phyloP scores from a whole-genome alignment of 1,284 basidiomycete species.

The Puccinia coronata region DNA sequence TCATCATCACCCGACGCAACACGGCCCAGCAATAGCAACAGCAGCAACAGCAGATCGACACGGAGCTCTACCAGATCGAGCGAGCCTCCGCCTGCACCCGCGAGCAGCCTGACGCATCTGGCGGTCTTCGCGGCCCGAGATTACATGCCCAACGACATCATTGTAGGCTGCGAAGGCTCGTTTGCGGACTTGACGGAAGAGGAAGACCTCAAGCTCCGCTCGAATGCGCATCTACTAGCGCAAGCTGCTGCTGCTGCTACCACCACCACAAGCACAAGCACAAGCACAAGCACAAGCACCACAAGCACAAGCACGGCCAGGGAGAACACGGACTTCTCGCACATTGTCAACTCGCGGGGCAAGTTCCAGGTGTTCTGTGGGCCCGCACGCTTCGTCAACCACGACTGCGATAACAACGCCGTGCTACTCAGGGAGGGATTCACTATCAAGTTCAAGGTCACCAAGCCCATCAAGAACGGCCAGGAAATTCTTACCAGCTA shows the following conservation, averaged over 20 bases:
- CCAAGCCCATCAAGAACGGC: conserved; percentile 54
- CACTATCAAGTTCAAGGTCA: conserved; percentile 51
- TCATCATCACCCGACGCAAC: neutral
- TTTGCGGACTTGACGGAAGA: conserved; percentile 45
- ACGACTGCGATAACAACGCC: conserved; percentile 44
- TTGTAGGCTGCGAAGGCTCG: conserved; percentile 43
- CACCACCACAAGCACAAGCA: neutral
- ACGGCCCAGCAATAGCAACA: neutral
- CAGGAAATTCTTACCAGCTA: conserved; percentile 57
- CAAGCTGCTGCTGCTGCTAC: neutral
- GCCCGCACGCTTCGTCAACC: conserved; percentile 43
- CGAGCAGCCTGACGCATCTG: conserved; percentile 33
- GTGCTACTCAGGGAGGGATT: conserved; percentile 38
- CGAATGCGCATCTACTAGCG: conserved; percentile 1
- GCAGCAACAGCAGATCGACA: neutral
- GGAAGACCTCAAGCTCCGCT: conserved; percentile 34
- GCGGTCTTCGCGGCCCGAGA: conserved; percentile 32
- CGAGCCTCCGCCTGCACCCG: neutral
- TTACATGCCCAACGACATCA: conserved; percentile 35
- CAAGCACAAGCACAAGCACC: no score
- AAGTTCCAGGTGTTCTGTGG: conserved; percentile 49
- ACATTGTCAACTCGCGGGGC: conserved; percentile 43
- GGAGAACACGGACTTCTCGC: conserved; percentile 37
- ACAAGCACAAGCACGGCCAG: no score
- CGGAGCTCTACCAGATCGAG: neutral